Conservation (phyloP, 2,329 filamentous ascomycete species). For the Arthroderma uncinatum region DNA sequence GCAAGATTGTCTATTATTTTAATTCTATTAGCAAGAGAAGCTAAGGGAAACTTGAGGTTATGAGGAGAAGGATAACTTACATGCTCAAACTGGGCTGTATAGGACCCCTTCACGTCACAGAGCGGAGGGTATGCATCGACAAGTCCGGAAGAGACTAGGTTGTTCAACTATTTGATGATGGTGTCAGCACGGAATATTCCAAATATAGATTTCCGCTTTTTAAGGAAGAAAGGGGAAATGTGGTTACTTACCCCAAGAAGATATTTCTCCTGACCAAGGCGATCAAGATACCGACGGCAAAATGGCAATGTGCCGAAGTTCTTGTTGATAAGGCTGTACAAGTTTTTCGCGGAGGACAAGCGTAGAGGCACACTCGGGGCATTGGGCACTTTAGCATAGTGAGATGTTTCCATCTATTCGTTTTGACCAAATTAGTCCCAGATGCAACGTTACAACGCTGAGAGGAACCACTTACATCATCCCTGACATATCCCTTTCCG, state of each 20-base stretch:
- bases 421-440: neutral
- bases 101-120: constrained; percentile 85
- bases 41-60: neutral
- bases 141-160: constrained; percentile 67
- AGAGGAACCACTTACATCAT: constrained; percentile 52
- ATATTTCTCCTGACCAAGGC: constrained; percentile 90
- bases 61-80: constrained; percentile 45
- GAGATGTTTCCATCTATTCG: constrained; percentile 61
- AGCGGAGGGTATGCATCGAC: constrained; percentile 85
- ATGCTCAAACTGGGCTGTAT: constrained; percentile 90
- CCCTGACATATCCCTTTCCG: constrained; percentile 73
- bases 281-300: constrained; percentile 80
- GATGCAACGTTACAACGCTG: constrained; percentile 10
- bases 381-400: constrained; percentile 68
- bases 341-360: constrained; percentile 68
- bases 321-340: constrained; percentile 85
- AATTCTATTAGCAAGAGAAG: constrained; percentile 15
- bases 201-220: neutral
- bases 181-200: neutral
- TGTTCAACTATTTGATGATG: constrained; percentile 56
- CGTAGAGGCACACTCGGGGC: constrained; percentile 65
- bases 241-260: constrained; percentile 59
- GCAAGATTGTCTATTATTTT: constrained; percentile 54
- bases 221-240: neutral
- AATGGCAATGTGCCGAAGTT: constrained; percentile 91